These are phyloP conservation scores for Starmerella vaccinii DNA, from an alignment of 805 yeast species.

Conservation along the genomic window DNA sequence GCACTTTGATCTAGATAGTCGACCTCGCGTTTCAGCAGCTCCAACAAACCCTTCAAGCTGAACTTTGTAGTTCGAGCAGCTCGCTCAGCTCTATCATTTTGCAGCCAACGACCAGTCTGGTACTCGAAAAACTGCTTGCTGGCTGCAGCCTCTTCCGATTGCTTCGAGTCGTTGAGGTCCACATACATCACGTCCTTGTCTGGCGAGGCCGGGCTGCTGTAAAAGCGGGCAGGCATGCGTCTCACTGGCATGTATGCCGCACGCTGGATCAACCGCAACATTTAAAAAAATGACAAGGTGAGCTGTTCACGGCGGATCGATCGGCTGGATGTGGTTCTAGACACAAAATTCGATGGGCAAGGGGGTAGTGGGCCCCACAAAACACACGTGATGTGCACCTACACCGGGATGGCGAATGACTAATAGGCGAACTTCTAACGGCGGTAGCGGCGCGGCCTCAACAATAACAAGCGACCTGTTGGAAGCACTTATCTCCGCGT, in stretches of 20 bases:
- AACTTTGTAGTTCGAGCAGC: slow-evolving; percentile 68
- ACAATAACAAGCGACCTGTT: background rate
- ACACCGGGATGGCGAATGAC: no score
- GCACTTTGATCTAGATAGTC: slow-evolving; percentile 26
- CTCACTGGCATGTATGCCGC: background rate
- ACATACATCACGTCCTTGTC: slow-evolving; percentile 19
- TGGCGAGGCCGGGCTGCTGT: slow-evolving; percentile 39
- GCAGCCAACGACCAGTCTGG: slow-evolving; percentile 93
- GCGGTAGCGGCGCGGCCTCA: background rate
- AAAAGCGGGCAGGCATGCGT: background rate
- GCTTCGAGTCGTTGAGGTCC: slow-evolving; percentile 19
- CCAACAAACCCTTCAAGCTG: slow-evolving; percentile 63
- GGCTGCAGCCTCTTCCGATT: slow-evolving; percentile 16
- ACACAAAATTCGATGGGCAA: background rate
- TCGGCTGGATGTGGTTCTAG: background rate
- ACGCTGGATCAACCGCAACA: background rate
- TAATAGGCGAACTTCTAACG: no score
- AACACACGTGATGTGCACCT: no score
- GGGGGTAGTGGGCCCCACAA: no score
- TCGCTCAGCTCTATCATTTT: slow-evolving; percentile 64
- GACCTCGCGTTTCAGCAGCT: slow-evolving; percentile 28
- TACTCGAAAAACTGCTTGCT: slow-evolving; percentile 58
- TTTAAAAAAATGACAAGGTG: background rate
- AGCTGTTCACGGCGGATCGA: no score
- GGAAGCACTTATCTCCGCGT: background rate